phyloP scores from a whole-genome alignment of 768 basidiomycete species.

The Calocybe cyanea region DNA sequence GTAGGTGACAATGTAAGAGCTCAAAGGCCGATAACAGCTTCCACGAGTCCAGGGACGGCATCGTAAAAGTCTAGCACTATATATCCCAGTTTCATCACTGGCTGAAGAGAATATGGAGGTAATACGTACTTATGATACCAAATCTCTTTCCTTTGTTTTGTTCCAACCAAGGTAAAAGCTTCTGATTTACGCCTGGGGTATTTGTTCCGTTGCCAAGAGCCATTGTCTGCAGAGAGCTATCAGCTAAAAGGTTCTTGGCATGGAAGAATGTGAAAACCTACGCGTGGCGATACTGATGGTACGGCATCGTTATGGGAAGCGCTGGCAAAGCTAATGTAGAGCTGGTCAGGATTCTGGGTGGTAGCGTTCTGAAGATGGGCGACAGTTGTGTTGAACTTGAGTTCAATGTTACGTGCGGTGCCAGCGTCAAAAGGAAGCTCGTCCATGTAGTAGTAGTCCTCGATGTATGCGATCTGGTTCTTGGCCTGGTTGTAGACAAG shows the following conservation, averaged over 20 bases:
- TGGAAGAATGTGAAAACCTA: constrained; percentile 13
- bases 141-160: constrained; percentile 39
- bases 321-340: constrained; percentile 48
- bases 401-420: constrained; percentile 34
- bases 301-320: constrained; percentile 33
- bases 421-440: constrained; percentile 29
- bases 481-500: constrained; percentile 37
- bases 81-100: neutral
- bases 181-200: constrained; percentile 38
- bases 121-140: constrained; percentile 42
- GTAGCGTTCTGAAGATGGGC: constrained; percentile 42
- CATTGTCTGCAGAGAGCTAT: constrained; percentile 28
- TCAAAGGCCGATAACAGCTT: constrained; percentile 39
- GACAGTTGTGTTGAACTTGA: constrained; percentile 37
- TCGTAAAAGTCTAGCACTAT: constrained; percentile 49
- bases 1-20: no score
- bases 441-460: constrained; percentile 42
- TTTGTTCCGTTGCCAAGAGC: constrained; percentile 37
- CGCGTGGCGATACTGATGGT: constrained; percentile 32
- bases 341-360: constrained; percentile 31
- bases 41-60: constrained; percentile 40
- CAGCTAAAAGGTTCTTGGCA: neutral
- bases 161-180: constrained; percentile 39
- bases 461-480: constrained; percentile 40
- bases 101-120: neutral